These are phyloP conservation scores for Gossypium anomalum DNA, from an alignment of 345 rosid species.

Conservation along the genomic window DNA sequence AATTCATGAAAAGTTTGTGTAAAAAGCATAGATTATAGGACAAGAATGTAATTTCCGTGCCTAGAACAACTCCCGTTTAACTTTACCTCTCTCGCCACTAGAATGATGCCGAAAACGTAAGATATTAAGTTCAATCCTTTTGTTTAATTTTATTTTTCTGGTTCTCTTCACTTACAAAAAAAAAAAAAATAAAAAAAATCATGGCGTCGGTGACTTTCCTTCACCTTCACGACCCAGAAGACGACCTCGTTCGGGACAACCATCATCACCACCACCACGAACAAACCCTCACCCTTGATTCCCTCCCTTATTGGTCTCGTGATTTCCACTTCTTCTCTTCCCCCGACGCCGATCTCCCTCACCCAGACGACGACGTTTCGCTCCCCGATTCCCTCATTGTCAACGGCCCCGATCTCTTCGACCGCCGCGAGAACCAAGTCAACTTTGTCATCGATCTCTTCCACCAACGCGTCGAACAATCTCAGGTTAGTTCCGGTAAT, in stretches of 20 bases:
- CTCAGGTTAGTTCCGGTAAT: conserved; percentile 35
- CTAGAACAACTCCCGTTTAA: too few relatives aligned
- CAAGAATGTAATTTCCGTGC: too few relatives aligned
- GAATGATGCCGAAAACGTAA: too few relatives aligned
- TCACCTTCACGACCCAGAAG: conserved; percentile 4
- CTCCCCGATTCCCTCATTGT: conserved; percentile 36
- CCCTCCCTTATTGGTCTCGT: conserved; percentile 34
- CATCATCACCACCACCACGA: background rate
- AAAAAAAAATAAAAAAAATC: too few relatives aligned
- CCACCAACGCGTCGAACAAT: conserved; percentile 87
- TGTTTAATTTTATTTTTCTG: too few relatives aligned
- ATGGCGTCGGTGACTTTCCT: background rate
- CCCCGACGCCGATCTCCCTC: conserved; percentile 28
- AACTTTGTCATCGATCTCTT: conserved; percentile 86
- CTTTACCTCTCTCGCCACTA: too few relatives aligned
- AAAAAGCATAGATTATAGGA: too few relatives aligned
- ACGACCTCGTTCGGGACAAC: background rate
- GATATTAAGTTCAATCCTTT: too few relatives aligned
- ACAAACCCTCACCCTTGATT: conserved; percentile 22
- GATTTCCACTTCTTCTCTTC: conserved; percentile 25
- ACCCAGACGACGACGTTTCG: conserved; percentile 10
- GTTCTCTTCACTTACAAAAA: too few relatives aligned
- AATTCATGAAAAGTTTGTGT: too few relatives aligned
- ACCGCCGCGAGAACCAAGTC: conserved; percentile 53
- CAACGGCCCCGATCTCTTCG: conserved; percentile 42